phyloP scores from a whole-genome alignment of 1,139 yeast species.

The Magnusiomyces ingens region DNA sequence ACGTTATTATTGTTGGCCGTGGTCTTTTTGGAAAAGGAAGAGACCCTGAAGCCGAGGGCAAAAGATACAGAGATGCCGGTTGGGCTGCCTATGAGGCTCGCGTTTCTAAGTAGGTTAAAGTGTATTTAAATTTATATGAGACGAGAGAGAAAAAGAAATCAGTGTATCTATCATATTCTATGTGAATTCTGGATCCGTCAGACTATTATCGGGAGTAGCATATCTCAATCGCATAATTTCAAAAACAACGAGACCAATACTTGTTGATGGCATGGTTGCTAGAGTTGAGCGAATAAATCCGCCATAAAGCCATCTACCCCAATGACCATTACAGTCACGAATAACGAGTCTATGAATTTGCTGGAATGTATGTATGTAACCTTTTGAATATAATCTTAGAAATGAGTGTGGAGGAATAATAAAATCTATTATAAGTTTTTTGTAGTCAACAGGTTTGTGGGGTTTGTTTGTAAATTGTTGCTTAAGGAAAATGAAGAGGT shows the following conservation, averaged over 20 bases:
- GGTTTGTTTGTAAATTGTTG: slow-evolving; percentile 5
- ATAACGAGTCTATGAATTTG: slow-evolving; percentile 15
- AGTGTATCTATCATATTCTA: too few relatives aligned
- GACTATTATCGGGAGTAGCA: slow-evolving; percentile 8
- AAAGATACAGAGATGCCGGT: slow-evolving; percentile 85
- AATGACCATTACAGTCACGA: slow-evolving; percentile 36
- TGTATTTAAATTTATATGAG: too few relatives aligned
- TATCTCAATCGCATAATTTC: slow-evolving; percentile 64
- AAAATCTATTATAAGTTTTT: slow-evolving; percentile 16
- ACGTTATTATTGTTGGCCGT: slow-evolving; percentile 93
- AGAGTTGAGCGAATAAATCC: slow-evolving; percentile 71
- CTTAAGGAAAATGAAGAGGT: background rate
- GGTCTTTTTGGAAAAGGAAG: slow-evolving; percentile 95
- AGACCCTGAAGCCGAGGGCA: slow-evolving; percentile 81
- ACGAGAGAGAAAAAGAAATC: too few relatives aligned
- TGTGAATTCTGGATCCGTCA: background rate
- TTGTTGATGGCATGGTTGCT: slow-evolving; percentile 79
- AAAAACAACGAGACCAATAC: slow-evolving; percentile 75
- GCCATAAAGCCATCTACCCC: slow-evolving; percentile 65
- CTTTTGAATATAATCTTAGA: slow-evolving; percentile 9
- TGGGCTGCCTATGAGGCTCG: slow-evolving; percentile 67
- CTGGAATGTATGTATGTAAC: slow-evolving; percentile 20
- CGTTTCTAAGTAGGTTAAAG: background rate
- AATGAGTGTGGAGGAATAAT: slow-evolving; percentile 4
- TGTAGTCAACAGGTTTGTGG: slow-evolving; percentile 4